Evolutionary conservation across 2,329 filamentous ascomycete species (phyloP).

Genomic region (Aspergillus luchuensis): DNA sequence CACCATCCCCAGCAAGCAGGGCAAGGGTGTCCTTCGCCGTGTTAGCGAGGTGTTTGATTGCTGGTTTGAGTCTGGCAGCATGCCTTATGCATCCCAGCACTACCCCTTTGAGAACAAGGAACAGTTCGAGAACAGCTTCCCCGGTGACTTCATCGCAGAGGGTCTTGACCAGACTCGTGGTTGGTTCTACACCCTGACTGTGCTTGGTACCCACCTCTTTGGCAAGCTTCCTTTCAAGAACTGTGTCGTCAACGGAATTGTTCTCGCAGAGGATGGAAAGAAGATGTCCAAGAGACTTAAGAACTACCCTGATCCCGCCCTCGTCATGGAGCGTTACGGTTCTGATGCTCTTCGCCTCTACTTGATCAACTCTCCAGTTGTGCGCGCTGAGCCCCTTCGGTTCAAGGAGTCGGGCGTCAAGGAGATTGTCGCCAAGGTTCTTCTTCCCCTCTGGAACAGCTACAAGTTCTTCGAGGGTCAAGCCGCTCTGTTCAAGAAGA

Average conservation of each 20-base stretch:
- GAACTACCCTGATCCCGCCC: constrained; percentile 86
- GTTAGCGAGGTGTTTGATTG: constrained; percentile 92
- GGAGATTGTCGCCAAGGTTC: constrained; percentile 88
- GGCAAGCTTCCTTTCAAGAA: constrained; percentile 87
- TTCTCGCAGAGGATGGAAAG: constrained; percentile 91
- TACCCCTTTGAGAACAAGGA: constrained; percentile 91
- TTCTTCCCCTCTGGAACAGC: constrained; percentile 91
- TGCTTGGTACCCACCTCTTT: constrained; percentile 85
- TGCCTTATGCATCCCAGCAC: constrained; percentile 89
- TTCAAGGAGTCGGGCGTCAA: constrained; percentile 94
- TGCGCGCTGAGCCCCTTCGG: constrained; percentile 82
- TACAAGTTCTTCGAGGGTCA: constrained; percentile 96
- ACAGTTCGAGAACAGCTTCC: constrained; percentile 77
- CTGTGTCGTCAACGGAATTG: constrained; percentile 94
- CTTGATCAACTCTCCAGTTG: constrained; percentile 93
- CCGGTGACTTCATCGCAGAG: constrained; percentile 92
- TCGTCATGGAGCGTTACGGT: constrained; percentile 85
- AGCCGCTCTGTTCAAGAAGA: constrained; percentile 82
- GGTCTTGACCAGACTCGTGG: constrained; percentile 91
- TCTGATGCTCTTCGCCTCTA: constrained; percentile 93
- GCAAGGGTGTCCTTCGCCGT: constrained; percentile 78
- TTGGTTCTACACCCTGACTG: constrained; percentile 93
- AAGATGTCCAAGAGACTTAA: constrained; percentile 98
- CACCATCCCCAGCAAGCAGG: constrained; percentile 86
- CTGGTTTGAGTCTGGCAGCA: constrained; percentile 95